A percentile compares a stretch with the other conserved stretches of the same genome.
Conservation (phyloP, 2,329 filamentous ascomycete species). For the Didymella exigua region DNA sequence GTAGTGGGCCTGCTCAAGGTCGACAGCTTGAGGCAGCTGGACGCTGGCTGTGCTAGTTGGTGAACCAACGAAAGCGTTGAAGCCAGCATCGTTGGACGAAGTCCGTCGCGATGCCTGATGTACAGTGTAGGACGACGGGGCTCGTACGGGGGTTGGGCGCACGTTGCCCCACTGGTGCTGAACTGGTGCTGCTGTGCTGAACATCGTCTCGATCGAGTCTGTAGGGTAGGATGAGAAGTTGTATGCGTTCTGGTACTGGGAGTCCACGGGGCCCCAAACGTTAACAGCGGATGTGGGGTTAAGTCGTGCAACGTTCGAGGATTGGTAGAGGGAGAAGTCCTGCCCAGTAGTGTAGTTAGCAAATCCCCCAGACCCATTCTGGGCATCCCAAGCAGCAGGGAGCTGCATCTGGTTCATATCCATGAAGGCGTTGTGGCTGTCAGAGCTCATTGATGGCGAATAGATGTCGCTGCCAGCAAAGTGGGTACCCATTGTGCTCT, state of each 20-base stretch:
- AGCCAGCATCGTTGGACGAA: constrained; percentile 33
- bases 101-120: constrained; percentile 30
- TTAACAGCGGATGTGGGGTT: constrained; percentile 26
- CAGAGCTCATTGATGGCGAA: constrained; percentile 47
- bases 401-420: constrained; percentile 45
- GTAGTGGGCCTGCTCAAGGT: constrained; percentile 31
- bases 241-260: constrained; percentile 36
- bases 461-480: constrained; percentile 42
- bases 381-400: constrained; percentile 40
- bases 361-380: constrained; percentile 41
- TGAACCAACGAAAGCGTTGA: constrained; percentile 38
- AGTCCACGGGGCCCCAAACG: constrained; percentile 34
- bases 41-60: constrained; percentile 39
- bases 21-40: constrained; percentile 29
- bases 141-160: constrained; percentile 29
- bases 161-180: constrained; percentile 33
- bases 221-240: constrained; percentile 34
- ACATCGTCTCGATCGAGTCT: constrained; percentile 31
- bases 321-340: constrained; percentile 40
- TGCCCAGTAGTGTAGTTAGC: constrained; percentile 48
- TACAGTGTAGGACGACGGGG: constrained; percentile 37
- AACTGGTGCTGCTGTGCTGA: constrained; percentile 21
- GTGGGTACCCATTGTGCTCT: constrained; percentile 35
- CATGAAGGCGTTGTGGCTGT: constrained; percentile 42
- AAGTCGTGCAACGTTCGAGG: constrained; percentile 32